phyloP scores from a whole-genome alignment of 495 filamentous ascomycete species.

The Tuber umbilicatum region DNA sequence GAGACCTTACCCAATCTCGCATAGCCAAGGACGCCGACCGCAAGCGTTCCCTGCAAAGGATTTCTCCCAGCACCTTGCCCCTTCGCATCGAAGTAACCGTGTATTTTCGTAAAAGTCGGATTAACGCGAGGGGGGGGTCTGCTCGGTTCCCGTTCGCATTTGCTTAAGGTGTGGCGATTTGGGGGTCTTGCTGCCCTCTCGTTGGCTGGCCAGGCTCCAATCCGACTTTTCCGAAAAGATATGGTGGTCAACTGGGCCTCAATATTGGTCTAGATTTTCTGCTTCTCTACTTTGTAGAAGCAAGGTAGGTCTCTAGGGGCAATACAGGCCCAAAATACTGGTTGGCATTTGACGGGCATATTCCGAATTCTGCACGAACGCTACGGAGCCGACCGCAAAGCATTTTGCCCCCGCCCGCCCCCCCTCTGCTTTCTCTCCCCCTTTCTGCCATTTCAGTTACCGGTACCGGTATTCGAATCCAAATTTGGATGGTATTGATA shows the following conservation, averaged over 20 bases:
- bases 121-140: not conserved
- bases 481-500: not conserved
- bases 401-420: conserved; percentile 8
- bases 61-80: conserved; percentile 32
- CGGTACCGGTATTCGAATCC: not conserved
- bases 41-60: conserved; percentile 37
- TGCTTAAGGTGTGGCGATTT: conserved; percentile 1
- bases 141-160: not conserved
- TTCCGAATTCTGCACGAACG: conserved; percentile 24
- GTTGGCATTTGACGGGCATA: conserved; percentile 17
- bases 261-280: not conserved
- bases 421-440: conserved; percentile 16
- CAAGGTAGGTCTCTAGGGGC: not conserved
- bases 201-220: conserved; percentile 22
- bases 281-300: not conserved
- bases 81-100: conserved; percentile 23
- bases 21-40: conserved; percentile 32
- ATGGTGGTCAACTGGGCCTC: not conserved
- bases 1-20: conserved; percentile 37
- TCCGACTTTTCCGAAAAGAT: not conserved
- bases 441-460: conserved; percentile 9
- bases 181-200: conserved; percentile 22
- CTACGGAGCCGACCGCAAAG: conserved; percentile 15
- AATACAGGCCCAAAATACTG: conserved; percentile 22
- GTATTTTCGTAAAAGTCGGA: not conserved